Evolutionary conservation across 306 rosid species (phyloP).

Genomic region (Canavalia ensiformis): DNA sequence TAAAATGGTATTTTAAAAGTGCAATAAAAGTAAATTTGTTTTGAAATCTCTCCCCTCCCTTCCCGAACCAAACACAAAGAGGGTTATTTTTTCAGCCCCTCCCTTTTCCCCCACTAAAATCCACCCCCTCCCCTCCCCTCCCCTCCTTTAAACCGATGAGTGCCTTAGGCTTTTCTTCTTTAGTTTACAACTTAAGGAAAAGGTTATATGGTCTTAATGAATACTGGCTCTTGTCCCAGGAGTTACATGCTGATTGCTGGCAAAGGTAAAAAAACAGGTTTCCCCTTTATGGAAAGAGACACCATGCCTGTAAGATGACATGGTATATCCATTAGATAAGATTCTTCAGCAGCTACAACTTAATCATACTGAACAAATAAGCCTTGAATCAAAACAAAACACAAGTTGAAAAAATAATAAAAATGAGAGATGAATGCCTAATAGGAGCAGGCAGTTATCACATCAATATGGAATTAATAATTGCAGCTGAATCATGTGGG

Average conservation of each 20-base stretch:
- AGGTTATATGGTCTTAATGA: background rate
- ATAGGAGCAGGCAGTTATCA: conserved; percentile 38
- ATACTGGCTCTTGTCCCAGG: background rate
- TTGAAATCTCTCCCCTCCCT: too few species aligned
- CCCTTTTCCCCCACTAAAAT: too few species aligned
- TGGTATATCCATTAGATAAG: background rate
- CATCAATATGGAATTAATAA: conserved; percentile 21
- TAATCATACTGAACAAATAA: conserved; percentile 9
- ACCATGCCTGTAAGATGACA: background rate
- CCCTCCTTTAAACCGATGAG: too few species aligned
- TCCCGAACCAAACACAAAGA: too few species aligned
- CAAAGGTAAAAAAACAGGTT: background rate
- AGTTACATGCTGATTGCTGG: background rate
- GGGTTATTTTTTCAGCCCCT: too few species aligned
- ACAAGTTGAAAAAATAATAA: background rate
- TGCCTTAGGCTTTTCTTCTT: conserved; percentile 1
- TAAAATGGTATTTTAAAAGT: too few species aligned
- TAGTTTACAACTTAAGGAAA: background rate
- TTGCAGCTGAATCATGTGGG: background rate
- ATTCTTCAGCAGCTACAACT: background rate
- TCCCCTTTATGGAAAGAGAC: background rate
- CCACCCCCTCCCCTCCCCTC: too few species aligned
- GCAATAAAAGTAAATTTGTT: too few species aligned
- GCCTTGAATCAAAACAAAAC: conserved; percentile 10
- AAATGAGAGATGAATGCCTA: background rate